phyloP scores from a whole-genome alignment of 306 rosid genomes.

The cucumber (Cucumis sativus) region DNA sequence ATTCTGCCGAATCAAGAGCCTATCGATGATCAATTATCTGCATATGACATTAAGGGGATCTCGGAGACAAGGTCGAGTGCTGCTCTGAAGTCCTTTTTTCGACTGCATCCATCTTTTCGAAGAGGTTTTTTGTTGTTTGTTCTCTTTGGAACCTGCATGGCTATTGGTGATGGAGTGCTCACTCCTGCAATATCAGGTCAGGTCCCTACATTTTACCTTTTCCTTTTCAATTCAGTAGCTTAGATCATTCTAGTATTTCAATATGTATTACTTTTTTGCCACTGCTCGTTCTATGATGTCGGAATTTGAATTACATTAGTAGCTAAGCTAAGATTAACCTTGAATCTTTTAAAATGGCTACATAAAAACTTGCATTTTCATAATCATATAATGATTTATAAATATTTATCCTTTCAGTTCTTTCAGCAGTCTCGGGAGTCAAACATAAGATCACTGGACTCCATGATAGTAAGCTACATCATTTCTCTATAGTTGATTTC shows the following conservation, averaged over 20 bases:
- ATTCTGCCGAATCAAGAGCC: conserved; percentile 53
- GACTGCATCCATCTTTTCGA: conserved; percentile 40
- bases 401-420: conserved; percentile 52
- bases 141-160: conserved; percentile 69
- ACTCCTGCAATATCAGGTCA: conserved; percentile 86
- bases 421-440: conserved; percentile 80
- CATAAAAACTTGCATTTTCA: not conserved
- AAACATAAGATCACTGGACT: conserved; percentile 54
- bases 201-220: conserved; percentile 14
- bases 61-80: conserved; percentile 36
- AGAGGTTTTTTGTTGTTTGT: conserved; percentile 48
- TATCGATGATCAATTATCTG: conserved; percentile 37
- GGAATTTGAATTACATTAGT: not conserved
- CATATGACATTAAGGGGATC: conserved; percentile 24
- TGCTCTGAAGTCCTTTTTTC: conserved; percentile 31
- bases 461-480: conserved; percentile 50
- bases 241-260: not conserved
- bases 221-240: conserved; percentile 9
- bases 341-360: no score
- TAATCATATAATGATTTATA: conserved; percentile 2
- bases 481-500: conserved; percentile 1
- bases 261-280: not conserved
- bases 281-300: not conserved
- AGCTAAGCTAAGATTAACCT: not conserved
- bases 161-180: conserved; percentile 63